phyloP scores from a whole-genome alignment of 441 rosid genomes.

The Gossypium trilobum region DNA sequence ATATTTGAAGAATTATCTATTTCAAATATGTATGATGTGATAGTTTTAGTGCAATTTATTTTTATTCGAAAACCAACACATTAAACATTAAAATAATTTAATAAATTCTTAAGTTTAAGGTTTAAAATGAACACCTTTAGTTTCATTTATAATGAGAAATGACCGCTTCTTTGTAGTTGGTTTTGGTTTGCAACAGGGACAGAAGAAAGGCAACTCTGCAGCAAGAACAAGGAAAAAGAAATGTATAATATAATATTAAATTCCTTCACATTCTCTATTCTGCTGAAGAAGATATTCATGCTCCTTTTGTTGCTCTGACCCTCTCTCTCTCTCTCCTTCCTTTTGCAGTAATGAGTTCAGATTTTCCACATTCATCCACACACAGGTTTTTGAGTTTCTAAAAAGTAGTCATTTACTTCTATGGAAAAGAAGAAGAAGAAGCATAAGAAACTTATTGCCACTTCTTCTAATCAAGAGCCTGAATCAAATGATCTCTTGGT shows the following conservation, averaged over 20 bases:
- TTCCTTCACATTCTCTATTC: constrained; percentile 17
- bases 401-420: not conserved
- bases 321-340: not conserved
- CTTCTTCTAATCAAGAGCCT: constrained; percentile 17
- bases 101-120: not conserved
- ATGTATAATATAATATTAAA: not conserved
- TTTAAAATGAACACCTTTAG: not conserved
- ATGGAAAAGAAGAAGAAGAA: constrained; percentile 30
- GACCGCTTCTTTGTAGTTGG: not conserved
- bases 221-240: constrained; percentile 8
- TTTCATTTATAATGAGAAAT: too few relatives aligned
- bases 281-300: constrained; percentile 13
- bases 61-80: not conserved
- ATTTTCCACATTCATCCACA: not conserved
- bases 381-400: not conserved
- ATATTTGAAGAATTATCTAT: not conserved
- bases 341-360: not conserved
- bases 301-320: constrained; percentile 6
- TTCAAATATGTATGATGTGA: not conserved
- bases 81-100: not conserved
- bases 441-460: constrained; percentile 11
- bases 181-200: constrained; percentile 10
- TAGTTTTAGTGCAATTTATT: not conserved
- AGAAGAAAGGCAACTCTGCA: constrained; percentile 13
- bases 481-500: constrained; percentile 21